Evolutionary conservation across 257 asterid genomes (phyloP).

Genomic region (Jasminum sambac): DNA sequence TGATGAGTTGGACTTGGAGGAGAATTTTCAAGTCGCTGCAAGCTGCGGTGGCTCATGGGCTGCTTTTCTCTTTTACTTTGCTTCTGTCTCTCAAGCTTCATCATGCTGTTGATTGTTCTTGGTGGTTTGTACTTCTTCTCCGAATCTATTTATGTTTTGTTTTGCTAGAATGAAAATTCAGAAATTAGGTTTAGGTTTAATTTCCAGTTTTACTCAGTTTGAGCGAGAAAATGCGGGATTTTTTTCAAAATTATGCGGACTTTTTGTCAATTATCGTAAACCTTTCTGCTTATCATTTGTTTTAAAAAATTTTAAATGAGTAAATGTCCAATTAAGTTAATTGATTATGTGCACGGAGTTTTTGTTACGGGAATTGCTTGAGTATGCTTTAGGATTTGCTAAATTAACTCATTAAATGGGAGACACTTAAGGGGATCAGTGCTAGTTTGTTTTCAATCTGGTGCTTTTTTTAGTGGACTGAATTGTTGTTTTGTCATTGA

Average conservation of each 20-base stretch:
- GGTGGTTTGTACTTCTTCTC: conserved; percentile 69
- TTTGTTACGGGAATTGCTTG: neutral
- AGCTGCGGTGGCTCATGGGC: conserved; percentile 77
- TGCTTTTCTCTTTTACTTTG: conserved; percentile 73
- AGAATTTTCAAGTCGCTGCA: conserved; percentile 79
- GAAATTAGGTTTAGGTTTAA: neutral
- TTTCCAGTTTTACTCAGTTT: conserved; percentile 10
- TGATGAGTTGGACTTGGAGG: conserved; percentile 69
- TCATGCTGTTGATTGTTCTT: conserved; percentile 52
- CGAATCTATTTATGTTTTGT: neutral
- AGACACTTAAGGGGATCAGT: neutral
- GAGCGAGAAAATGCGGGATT: conserved; percentile 16
- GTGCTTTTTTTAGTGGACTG: neutral
- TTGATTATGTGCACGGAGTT: neutral
- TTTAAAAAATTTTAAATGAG: too few species aligned
- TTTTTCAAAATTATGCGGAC: conserved; percentile 2
- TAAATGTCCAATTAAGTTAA: neutral
- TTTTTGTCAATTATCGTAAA: conserved; percentile 9
- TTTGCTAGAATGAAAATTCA: conserved; percentile 2
- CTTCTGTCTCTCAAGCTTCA: conserved; percentile 75
- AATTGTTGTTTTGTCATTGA: neutral
- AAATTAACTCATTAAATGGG: neutral
- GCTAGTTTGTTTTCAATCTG: neutral
- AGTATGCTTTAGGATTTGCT: neutral
- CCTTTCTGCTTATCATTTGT: neutral